Evolutionary conservation across 805 yeast species (phyloP), one percentile per base, ranked within the genome.

Genomic region (Scheffersomyces lignosus): DNA sequence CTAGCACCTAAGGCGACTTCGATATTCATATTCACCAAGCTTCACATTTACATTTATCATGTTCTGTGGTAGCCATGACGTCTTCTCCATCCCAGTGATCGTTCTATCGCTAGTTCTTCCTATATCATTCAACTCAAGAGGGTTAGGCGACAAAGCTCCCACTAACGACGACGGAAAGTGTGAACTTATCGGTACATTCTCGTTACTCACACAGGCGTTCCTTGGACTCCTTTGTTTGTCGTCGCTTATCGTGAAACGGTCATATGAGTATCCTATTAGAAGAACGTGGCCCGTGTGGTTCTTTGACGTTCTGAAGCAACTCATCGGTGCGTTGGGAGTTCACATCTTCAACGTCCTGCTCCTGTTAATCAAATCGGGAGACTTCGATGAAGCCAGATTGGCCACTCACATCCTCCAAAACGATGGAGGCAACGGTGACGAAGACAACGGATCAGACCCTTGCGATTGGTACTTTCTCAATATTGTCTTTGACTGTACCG

Each of bases 401-500:
- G 16, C 7, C 12, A 20, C 18, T 5, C 39, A 33, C 14, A 38
- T 18, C 15, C n/a, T 34, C 6, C 12, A 15, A 15, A 46, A 29
- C 15, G 47, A 42, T 14, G n/a, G n/a, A n/a, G n/a, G n/a, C n/a
- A n/a, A n/a, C n/a, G 48, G 51, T 15, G 50, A 36, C n/a, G 27
- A 18, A 16, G 13, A 33, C 15, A 42, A 40, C n/a, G 45, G 46
- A 24, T 18, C 28, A 5, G 82, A 81, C 43, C 95, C 96, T 5
- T 93, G 98, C 61, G 91, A 87, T 49, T 93, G 96, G 93, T 91
- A 93, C 65, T 91, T 91, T 54, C 67, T 93, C 37, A 91, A 87
- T 52, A 75, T 91, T 26, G 71, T 91, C 18, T 77, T 91, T 55
- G 99, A 91, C 59, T 90, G 98, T 28, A 91, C 99, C 0, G 73